Evolutionary conservation across 148 eudicot genomes (phyloP), one percentile per base, ranked within the genome.

Genomic region (Suaeda aralocaspica): DNA sequence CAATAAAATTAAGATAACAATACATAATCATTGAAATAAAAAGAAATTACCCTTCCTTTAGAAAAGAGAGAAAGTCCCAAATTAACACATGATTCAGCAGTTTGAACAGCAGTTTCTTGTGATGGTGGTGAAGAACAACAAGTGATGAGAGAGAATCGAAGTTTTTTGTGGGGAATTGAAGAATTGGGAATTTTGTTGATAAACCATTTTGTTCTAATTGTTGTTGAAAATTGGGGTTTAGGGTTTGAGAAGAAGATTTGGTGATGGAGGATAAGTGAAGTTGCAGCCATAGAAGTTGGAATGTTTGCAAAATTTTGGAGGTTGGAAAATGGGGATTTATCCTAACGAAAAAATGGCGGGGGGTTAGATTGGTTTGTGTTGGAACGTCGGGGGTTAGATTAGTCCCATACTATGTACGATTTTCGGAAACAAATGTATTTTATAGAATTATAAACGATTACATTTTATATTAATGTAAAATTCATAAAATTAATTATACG

Each of bases 51-150:
- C 92, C 97, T 77, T 71, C 97, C 98, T 84, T 75, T 91, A 77
- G 95, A 82, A 67, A 94, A 94, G 74, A 94, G 89, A 46, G 96
- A 78, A 49, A 93, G 98, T 6, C 98, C 98, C 72, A 79, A 67
- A 39, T 90, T 93, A 61, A 93, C 88, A 60, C 87, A 84, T 14
- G 96, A 91, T 74, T 88, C 98, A 0, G 98, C 92, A 25, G 95
- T 90, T 12, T 77, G 79, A 25, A 68, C 21, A 50, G 78, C 64
- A 5, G 78, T 59, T 25, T 82, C 90, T 30, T 86, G 75, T 56
- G 88, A 56, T 8, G 86, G 70, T 46, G 82, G 31, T 22, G 67
- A 57, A 44, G 94, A 80, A 66, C 84, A 79, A 69, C 80, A 81
- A 14, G 68, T 61, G 51, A 80, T 69, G 50, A 69, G 52, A 56